Evolutionary conservation across 306 rosid genomes (phyloP), one percentile per base, ranked within the genome.

Genomic region (Lathyrus tuberosus): DNA sequence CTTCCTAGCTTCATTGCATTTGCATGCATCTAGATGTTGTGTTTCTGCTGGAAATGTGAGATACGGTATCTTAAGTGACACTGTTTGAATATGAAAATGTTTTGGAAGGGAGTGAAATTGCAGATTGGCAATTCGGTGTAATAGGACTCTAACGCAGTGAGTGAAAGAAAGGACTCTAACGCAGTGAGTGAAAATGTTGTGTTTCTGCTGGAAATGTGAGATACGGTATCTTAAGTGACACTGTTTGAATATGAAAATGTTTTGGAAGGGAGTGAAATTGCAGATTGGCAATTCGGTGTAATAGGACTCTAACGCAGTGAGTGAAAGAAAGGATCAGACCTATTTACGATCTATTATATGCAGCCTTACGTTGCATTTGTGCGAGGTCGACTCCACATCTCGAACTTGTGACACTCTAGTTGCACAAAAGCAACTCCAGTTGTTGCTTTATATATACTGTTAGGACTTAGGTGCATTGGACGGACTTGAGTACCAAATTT

Each of bases 1-100:
- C 58, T 43, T 70, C 28, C 57, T 10, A 26, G 65, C 49, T 59
- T 59, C 38, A 8, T 18, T 59, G 59, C 58, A 70, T 48, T 16
- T 43, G 41, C 16, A 10, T 56, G 4, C 28, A 9, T 56, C 10
- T 41, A 56, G 42, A 12, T 53, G 3, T 69, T 41, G 18, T 70
- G 14, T 56, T 30, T 43, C 9, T 0, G 56, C 42, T 42, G 46
- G 49, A 58, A 30, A 70, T 4, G 15, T 7, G 9, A 18, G 53
- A 5, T n/a, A 13, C 51, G 1, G 31, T 6, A 30, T 33, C 31
- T 59, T 59, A 10, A 37, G 51, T 6, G 26, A 48, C 54, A 69
- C 65, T 40, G 65, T 54, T 41, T 2, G 53, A 26, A 41, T 56
- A 24, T 10, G 41, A 41, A 54, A 28, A 22, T 38, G 54, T 69